Evolutionary conservation across 2,329 filamentous ascomycete genomes (phyloP).

Genomic region (Elsinoe perseae): DNA sequence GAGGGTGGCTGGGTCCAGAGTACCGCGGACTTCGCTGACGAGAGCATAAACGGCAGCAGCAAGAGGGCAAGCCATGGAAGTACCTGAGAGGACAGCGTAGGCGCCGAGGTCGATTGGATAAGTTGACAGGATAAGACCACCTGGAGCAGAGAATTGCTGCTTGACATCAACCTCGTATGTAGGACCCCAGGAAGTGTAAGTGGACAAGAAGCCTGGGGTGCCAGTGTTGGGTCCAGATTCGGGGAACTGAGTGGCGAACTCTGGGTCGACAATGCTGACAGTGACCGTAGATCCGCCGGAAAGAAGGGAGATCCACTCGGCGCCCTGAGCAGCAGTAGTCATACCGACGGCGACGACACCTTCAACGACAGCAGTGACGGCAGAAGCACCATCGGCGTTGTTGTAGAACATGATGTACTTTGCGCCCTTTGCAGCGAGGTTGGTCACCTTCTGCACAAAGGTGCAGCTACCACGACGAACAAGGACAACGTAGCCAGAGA

Average conservation of each 20-base stretch:
- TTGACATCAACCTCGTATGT: slow-evolving; percentile 52
- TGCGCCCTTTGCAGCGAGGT: slow-evolving; percentile 49
- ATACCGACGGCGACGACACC: slow-evolving; percentile 22
- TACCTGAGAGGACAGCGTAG: slow-evolving; percentile 49
- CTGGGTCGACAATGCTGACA: slow-evolving; percentile 23
- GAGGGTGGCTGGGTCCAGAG: slow-evolving; percentile 24
- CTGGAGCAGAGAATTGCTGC: slow-evolving; percentile 50
- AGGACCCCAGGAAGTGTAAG: slow-evolving; percentile 54
- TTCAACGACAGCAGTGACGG: slow-evolving; percentile 19
- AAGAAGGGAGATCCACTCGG: slow-evolving; percentile 21
- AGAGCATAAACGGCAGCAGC: slow-evolving; percentile 42
- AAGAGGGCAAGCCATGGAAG: slow-evolving; percentile 54
- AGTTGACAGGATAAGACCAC: slow-evolving; percentile 53
- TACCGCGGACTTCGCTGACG: slow-evolving; percentile 26
- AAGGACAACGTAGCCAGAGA: slow-evolving; percentile 52
- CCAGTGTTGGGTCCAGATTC: slow-evolving; percentile 20
- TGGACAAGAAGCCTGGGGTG: slow-evolving; percentile 46
- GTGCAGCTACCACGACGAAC: slow-evolving; percentile 53
- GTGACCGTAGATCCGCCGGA: slow-evolving; percentile 19
- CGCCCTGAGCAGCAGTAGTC: slow-evolving; percentile 23
- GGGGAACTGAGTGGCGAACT: slow-evolving; percentile 18
- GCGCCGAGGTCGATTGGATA: slow-evolving; percentile 38
- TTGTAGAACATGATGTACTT: slow-evolving; percentile 58
- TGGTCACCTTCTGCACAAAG: slow-evolving; percentile 48
- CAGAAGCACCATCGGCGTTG: slow-evolving; percentile 27